Conservation (phyloP, 345 rosid genomes). For the Dipteronia sinensis region DNA sequence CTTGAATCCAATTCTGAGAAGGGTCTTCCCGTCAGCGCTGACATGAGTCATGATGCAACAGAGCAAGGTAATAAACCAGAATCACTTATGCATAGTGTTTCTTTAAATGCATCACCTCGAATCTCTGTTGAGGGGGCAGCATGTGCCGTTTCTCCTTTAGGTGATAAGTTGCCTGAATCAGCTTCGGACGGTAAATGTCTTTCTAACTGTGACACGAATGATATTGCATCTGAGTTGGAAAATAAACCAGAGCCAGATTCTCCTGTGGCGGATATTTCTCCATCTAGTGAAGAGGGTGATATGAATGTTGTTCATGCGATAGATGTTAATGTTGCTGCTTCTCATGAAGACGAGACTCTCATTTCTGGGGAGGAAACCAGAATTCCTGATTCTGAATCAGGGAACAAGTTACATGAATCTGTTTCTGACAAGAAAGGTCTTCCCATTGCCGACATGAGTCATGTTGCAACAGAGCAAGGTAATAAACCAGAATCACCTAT, state of each 20-base stretch:
- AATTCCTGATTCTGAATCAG: conserved; percentile 27
- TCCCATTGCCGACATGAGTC: background rate
- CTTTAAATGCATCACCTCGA: conserved; percentile 19
- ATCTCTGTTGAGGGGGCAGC: conserved; percentile 10
- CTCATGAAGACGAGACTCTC: conserved; percentile 13
- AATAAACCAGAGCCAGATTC: conserved; percentile 17
- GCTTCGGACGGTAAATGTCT: conserved; percentile 18
- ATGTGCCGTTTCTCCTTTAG: conserved; percentile 21
- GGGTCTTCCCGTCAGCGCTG: background rate
- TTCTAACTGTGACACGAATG: background rate
- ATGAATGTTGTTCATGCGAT: conserved; percentile 2
- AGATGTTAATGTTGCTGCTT: conserved; percentile 19
- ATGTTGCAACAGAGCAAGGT: conserved; percentile 3
- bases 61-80: conserved; percentile 12
- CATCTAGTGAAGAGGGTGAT: conserved; percentile 3
- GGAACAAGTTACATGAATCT: conserved; percentile 22
- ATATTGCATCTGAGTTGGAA: conserved; percentile 10
- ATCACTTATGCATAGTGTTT: conserved; percentile 21
- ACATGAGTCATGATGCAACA: conserved; percentile 1
- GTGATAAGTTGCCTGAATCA: conserved; percentile 22
- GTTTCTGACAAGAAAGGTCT: conserved; percentile 16
- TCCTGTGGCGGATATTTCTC: conserved; percentile 23
- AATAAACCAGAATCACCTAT: conserved; percentile 16
- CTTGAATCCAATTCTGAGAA: conserved; percentile 23
- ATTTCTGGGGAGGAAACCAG: conserved; percentile 3